These are phyloP conservation scores for Rhodotorula paludigena DNA, from an alignment of 768 basidiomycete species.

Conservation along the genomic window DNA sequence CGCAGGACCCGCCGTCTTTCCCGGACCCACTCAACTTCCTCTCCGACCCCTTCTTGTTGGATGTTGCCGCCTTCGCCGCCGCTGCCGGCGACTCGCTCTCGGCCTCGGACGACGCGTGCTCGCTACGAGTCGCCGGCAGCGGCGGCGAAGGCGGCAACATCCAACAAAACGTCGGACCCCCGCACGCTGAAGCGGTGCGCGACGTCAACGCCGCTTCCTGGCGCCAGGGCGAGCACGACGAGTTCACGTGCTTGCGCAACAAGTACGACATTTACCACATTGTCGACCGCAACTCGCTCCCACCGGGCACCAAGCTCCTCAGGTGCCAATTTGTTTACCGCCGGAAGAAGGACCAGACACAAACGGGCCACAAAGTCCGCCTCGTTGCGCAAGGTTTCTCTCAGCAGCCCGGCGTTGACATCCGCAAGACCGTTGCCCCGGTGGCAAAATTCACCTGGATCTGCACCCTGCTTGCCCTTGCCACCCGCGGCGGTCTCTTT, in stretches of 20 bases:
- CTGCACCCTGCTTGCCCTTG: too few relatives aligned
- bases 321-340: slow-evolving; percentile 51
- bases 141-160: too few relatives aligned
- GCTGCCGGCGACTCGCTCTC: background rate
- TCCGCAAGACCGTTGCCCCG: too few relatives aligned
- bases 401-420: too few relatives aligned
- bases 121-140: background rate
- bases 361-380: too few relatives aligned
- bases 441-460: too few relatives aligned
- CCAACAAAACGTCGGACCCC: slow-evolving; percentile 2
- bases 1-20: too few relatives aligned
- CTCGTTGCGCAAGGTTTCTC: too few relatives aligned
- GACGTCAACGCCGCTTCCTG: slow-evolving; percentile 16
- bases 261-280: slow-evolving; percentile 42
- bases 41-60: too few relatives aligned
- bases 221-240: too few relatives aligned
- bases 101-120: background rate
- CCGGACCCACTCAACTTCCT: too few relatives aligned
- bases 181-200: slow-evolving; percentile 1
- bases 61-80: background rate
- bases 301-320: slow-evolving; percentile 46
- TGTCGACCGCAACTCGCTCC: slow-evolving; percentile 42
- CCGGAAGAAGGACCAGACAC: slow-evolving; percentile 50
- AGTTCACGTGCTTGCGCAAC: slow-evolving; percentile 12
- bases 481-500: too few relatives aligned